A percentile compares a stretch with the other conserved stretches of the same genome.
Evolutionary conservation across 1,139 yeast genomes (phyloP).

Genomic region (Geotrichum siamense): DNA sequence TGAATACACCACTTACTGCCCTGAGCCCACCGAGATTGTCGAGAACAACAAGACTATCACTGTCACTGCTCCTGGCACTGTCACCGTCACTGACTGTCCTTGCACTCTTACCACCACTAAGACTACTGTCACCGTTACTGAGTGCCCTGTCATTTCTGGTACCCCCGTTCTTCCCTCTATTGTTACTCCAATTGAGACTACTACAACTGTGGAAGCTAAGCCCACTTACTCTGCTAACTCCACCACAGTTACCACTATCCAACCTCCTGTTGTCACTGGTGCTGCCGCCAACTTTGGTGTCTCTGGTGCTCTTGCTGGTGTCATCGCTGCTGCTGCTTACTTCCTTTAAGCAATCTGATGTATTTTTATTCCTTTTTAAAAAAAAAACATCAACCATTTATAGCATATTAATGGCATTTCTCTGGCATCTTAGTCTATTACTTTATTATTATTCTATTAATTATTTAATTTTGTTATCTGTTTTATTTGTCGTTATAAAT

Average conservation of each 20-base stretch:
- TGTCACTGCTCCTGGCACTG: constrained; percentile 39
- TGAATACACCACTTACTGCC: constrained; percentile 34
- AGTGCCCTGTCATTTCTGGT: constrained; percentile 16
- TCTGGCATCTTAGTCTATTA: no score
- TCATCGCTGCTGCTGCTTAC: constrained; percentile 36
- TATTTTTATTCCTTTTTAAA: no score
- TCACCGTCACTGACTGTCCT: constrained; percentile 41
- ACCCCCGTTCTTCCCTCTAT: constrained; percentile 25
- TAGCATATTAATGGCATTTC: no score
- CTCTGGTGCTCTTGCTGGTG: constrained; percentile 36
- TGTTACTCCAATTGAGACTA: constrained; percentile 22
- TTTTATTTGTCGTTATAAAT: no score
- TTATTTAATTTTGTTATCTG: no score
- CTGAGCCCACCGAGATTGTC: constrained; percentile 27
- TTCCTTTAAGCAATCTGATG: constrained; percentile 36
- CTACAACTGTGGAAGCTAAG: constrained; percentile 13
- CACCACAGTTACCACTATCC: constrained; percentile 13
- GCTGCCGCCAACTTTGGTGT: constrained; percentile 31
- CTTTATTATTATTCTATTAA: no score
- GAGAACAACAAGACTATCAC: constrained; percentile 37
- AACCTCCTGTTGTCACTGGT: constrained; percentile 26
- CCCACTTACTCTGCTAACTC: constrained; percentile 7
- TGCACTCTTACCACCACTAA: constrained; percentile 51
- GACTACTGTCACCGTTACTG: constrained; percentile 30
- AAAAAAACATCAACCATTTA: no score